These are phyloP conservation scores for Nannizzia gypsea DNA, from an alignment of 2,329 filamentous ascomycete genomes.

Conservation along the genomic window DNA sequence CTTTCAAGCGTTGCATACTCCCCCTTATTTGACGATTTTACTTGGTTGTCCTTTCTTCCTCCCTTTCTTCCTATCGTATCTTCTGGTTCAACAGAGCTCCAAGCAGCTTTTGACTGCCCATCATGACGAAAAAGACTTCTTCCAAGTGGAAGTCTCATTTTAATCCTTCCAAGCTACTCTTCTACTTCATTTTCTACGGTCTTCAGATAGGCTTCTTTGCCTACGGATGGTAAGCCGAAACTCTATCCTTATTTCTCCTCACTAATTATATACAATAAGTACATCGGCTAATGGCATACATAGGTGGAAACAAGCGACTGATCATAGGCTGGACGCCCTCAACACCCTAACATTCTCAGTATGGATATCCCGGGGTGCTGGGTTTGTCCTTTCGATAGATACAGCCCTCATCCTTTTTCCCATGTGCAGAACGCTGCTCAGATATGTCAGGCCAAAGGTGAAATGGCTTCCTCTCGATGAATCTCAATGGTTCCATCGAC, in stretches of 20 bases:
- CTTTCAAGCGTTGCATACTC: background rate
- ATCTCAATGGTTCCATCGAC: slow-evolving; percentile 91
- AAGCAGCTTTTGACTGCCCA: background rate
- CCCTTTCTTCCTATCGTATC: background rate
- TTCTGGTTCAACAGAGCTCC: background rate
- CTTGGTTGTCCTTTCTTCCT: background rate
- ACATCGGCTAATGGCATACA: background rate
- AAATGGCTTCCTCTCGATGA: slow-evolving; percentile 89
- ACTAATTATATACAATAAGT: no score
- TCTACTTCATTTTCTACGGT: slow-evolving; percentile 71
- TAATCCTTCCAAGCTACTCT: slow-evolving; percentile 58
- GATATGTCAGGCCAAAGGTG: slow-evolving; percentile 73
- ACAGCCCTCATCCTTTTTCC: slow-evolving; percentile 79
- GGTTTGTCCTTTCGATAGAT: slow-evolving; percentile 73
- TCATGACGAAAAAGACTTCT: slow-evolving; percentile 2
- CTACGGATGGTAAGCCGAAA: slow-evolving; percentile 61
- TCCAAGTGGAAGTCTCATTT: slow-evolving; percentile 44
- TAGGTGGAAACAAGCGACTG: slow-evolving; percentile 66
- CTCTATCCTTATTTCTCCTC: background rate
- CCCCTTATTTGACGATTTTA: background rate
- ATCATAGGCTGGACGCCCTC: slow-evolving; percentile 58
- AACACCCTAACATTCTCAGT: slow-evolving; percentile 80
- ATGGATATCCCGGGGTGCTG: slow-evolving; percentile 91
- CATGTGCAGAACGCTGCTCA: slow-evolving; percentile 84
- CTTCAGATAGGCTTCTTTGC: slow-evolving; percentile 70